Base-by-base conservation (phyloP, 768 basidiomycete species). In the Steccherinum ochraceum region DNA sequence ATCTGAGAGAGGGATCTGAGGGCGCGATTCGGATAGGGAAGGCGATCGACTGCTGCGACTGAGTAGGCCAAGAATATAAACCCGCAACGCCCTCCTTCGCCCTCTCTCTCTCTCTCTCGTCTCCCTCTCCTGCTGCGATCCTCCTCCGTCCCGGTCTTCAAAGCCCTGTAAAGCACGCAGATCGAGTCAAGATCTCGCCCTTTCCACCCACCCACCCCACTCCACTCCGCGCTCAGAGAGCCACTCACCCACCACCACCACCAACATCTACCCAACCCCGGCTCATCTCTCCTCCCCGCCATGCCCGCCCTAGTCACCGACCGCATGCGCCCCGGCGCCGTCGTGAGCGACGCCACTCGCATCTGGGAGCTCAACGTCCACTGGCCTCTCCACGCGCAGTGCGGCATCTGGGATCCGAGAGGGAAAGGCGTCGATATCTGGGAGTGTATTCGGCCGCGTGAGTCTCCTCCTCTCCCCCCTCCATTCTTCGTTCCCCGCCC, bases 381-480 rank as follows among this genome's bases (percentile, higher is more conserved):
- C 64, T 88, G 85, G 85, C 58, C 73, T 20, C 56, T 81, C 41
- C 74, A 78, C 63, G 78, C 79, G 53, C 86, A 88, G 61, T 87
- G 86, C 64, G 80, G 80, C 49, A 73, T 83, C 12, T 88, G 84
- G 85, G 81, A 87, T 66, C 67, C 77, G 20, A 77, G 74, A 65
- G 73, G 78, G 48, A 77, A 79, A 39, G 79, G 82, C 23, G 86
- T 88, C 40, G 83, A 86, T 50, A 76, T 88, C 49, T 88, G 84
- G 84, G 84, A 88, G 59, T 88, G 86, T 62, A 70, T 86, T 49
- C 67, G 72, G 65, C 76, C 79, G 58, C 86, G 86, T 87, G 66
- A 67, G 83, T 76, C 45, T 47, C 41, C 16, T 40, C 16, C 45
- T 47, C 50, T 25, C 49, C 40, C n/a, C 16, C 42, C n/a, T 30